Percentiles rank a stretch among this genome's conserved stretches.
Conservation (phyloP, 768 basidiomycete genomes). For the Leccinum longicurvipes region DNA sequence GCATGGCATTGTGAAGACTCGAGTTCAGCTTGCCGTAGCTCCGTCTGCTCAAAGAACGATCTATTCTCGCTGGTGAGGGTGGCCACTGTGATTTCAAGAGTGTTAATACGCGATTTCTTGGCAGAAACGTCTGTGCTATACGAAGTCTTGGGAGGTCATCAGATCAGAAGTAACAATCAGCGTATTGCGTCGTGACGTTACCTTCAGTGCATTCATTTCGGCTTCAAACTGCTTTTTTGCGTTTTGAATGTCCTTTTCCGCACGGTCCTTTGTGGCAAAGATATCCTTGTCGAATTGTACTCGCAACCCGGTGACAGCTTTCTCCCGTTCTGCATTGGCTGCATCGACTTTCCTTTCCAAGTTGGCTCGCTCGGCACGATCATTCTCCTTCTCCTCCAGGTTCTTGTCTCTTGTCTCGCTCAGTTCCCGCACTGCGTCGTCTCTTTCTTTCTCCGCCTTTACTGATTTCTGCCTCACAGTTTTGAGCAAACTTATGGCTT, state of each 20-base stretch:
- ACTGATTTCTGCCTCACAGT: conserved; percentile 97
- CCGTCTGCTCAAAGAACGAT: conserved; percentile 79
- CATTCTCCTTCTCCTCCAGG: conserved; percentile 44
- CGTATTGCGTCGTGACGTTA: conserved; percentile 26
- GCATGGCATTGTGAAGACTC: conserved; percentile 79
- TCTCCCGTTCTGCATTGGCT: conserved; percentile 60
- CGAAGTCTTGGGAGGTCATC: conserved; percentile 45
- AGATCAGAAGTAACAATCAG: not conserved
- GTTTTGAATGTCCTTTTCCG: conserved; percentile 70
- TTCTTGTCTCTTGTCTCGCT: conserved; percentile 50
- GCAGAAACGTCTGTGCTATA: conserved; percentile 64
- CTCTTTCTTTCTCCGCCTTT: conserved; percentile 91
- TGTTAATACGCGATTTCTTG: conserved; percentile 59
- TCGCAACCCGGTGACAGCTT: conserved; percentile 54
- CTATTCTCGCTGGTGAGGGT: conserved; percentile 73
- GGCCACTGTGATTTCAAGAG: conserved; percentile 69
- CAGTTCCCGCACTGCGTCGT: conserved; percentile 67
- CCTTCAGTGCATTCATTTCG: conserved; percentile 74
- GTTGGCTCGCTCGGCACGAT: conserved; percentile 45
- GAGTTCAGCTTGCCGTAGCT: conserved; percentile 84
- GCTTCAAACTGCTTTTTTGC: conserved; percentile 73
- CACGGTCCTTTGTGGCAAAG: conserved; percentile 52
- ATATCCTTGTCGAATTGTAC: conserved; percentile 74
- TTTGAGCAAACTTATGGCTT: conserved; percentile 89
- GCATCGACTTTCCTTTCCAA: conserved; percentile 64